Conservation (phyloP, 2,329 filamentous ascomycete genomes). For the Cadophora gregata region DNA sequence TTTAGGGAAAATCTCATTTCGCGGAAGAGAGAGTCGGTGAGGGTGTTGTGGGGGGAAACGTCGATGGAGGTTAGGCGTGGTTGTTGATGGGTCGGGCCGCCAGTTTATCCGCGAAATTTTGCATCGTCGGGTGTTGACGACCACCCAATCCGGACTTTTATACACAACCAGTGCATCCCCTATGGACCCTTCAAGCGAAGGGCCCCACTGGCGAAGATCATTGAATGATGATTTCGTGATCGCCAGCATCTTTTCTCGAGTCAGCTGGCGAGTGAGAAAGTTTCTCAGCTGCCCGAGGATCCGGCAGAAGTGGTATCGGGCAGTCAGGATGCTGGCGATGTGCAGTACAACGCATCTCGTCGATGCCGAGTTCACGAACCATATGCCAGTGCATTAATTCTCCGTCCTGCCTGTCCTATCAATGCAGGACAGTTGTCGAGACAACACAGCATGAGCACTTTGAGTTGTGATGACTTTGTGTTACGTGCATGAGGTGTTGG, state of each 20-base stretch:
- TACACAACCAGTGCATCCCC: slow-evolving; percentile 13
- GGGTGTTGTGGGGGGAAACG: slow-evolving; percentile 20
- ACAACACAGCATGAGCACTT: slow-evolving; percentile 24
- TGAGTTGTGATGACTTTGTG: slow-evolving; percentile 6
- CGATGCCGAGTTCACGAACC: slow-evolving; percentile 13
- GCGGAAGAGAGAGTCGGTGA: slow-evolving; percentile 26
- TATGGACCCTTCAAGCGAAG: slow-evolving; percentile 22
- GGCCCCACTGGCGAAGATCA: slow-evolving; percentile 15
- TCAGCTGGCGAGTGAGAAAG: slow-evolving; percentile 18
- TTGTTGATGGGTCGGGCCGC: slow-evolving; percentile 19
- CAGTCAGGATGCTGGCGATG: slow-evolving; percentile 22
- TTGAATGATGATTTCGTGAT: slow-evolving; percentile 18
- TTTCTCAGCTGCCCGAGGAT: slow-evolving; percentile 16
- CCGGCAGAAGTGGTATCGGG: slow-evolving; percentile 24
- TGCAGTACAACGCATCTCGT: slow-evolving; percentile 24
- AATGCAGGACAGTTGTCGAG: slow-evolving; percentile 29
- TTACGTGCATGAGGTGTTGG: slow-evolving; percentile 16
- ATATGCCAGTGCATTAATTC: slow-evolving; percentile 29
- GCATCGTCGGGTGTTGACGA: slow-evolving; percentile 8
- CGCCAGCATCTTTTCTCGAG: slow-evolving; percentile 8
- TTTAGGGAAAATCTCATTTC: slow-evolving; percentile 22
- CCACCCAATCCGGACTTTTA: slow-evolving; percentile 19
- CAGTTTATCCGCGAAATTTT: slow-evolving; percentile 22
- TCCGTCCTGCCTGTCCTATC: slow-evolving; percentile 21
- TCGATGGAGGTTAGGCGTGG: slow-evolving; percentile 14